Evolutionary conservation across 2,329 filamentous ascomycete genomes (phyloP).

Genomic region (Aspergillus fischeri): DNA sequence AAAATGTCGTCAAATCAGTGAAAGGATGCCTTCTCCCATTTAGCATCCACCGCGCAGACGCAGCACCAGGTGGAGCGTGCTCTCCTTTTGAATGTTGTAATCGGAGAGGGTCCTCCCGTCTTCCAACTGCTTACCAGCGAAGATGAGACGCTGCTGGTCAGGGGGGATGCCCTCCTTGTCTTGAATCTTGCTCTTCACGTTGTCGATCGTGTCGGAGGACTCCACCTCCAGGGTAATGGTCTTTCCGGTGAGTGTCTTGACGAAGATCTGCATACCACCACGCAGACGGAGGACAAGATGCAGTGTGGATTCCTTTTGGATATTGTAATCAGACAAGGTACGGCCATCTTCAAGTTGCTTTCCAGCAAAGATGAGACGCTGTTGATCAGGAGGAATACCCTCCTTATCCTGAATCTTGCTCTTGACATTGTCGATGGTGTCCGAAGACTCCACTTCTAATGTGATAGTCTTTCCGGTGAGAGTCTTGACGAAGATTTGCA

Average conservation of each 20-base stretch:
- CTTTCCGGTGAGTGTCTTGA: slow-evolving; percentile 75
- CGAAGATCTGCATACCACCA: slow-evolving; percentile 81
- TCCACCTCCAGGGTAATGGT: slow-evolving; percentile 67
- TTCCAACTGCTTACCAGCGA: slow-evolving; percentile 63
- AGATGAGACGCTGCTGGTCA: slow-evolving; percentile 67
- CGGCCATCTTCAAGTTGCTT: slow-evolving; percentile 93
- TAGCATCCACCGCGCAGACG: slow-evolving; percentile 38
- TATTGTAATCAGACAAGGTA: slow-evolving; percentile 92
- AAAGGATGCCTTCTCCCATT: slow-evolving; percentile 26
- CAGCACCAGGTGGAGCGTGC: slow-evolving; percentile 59
- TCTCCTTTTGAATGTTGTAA: slow-evolving; percentile 60
- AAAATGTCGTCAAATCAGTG: slow-evolving; percentile 20
- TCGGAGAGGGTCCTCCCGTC: slow-evolving; percentile 49
- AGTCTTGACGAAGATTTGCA: slow-evolving; percentile 57
- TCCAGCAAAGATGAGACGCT: slow-evolving; percentile 87
- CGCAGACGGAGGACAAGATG: slow-evolving; percentile 77
- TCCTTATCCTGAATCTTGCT: slow-evolving; percentile 77
- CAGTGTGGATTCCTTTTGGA: slow-evolving; percentile 84
- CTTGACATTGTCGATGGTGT: slow-evolving; percentile 95
- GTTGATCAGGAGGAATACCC: slow-evolving; percentile 90
- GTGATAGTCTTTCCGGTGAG: slow-evolving; percentile 87
- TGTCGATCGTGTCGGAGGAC: slow-evolving; percentile 65
- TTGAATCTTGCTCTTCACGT: slow-evolving; percentile 69
- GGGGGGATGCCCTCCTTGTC: slow-evolving; percentile 77
- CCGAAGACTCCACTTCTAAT: slow-evolving; percentile 79